Evolutionary conservation across 129 eudicot genomes (phyloP), one percentile per base, ranked within the genome.

Genomic region (Apium graveolens): DNA sequence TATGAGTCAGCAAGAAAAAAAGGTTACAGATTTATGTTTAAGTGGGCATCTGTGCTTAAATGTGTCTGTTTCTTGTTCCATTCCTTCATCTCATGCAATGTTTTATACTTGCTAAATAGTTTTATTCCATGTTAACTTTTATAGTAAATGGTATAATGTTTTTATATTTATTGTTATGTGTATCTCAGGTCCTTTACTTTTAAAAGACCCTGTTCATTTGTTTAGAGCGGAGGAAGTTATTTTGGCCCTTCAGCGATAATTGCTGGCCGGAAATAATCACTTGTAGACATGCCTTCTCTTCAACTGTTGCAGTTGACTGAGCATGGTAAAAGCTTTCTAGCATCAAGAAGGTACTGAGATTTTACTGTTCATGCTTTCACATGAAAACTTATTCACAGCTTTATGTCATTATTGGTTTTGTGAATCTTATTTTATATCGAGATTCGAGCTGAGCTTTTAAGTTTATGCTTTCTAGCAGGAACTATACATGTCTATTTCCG

Each of bases 221-320:
- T 75, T 10, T 51, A 41, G 80, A 77, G 31, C 20, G 5, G 14
- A 16, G 66, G 80, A 39, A 14, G 16, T 26, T 32, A 12, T 29
- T 26, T 10, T 18, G 35, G 49, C 77, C 60, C 18, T 74, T 74
- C 20, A 24, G 60, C 62, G 73, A 62, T 41, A 57, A 37, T 77
- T 77, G 26, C 35, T 62, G 66, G 77, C 73, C 46, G 77, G 78
- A 76, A 77, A 78, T 74, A 74, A 79, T 78, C 45, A 75, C 77
- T 85, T 83, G 27, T 37, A 81, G 82, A 76, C 53, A 95, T 96
- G 99, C 86, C 93, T 90, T 96, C 97, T 75, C 99, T 92, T 82
- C 99, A 96, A 86, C 88, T 96, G 70, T 86, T 96, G 82, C 99
- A 96, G 86, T 84, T 96, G 83, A 96, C 97, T 80, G 97, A 96